Evolutionary conservation across 495 filamentous ascomycete species (phyloP).

Genomic region (Penicillium roqueforti): DNA sequence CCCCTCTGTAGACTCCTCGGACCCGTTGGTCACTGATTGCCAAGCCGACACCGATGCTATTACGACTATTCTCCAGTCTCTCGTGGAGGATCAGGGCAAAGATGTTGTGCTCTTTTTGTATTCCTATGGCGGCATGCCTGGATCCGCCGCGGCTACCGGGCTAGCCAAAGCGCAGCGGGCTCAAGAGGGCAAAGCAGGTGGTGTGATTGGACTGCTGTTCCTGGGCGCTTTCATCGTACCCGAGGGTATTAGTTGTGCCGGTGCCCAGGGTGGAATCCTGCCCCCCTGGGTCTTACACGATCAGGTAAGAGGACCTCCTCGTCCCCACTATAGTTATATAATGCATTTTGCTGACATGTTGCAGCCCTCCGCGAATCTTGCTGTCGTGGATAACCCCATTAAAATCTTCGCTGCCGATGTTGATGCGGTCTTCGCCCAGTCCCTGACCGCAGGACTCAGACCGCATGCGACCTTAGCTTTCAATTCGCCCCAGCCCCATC

Average conservation of each 20-base stretch:
- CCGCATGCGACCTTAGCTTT: constrained; percentile 28
- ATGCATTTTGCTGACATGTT: too few relatives aligned
- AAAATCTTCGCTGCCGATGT: constrained; percentile 28
- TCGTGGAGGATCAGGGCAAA: too few relatives aligned
- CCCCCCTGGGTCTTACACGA: constrained; percentile 28
- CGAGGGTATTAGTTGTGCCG: constrained; percentile 26
- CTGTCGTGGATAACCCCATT: constrained; percentile 19
- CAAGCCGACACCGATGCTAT: too few relatives aligned
- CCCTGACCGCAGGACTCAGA: constrained; percentile 13
- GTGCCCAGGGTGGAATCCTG: constrained; percentile 23
- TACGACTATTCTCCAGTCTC: too few relatives aligned
- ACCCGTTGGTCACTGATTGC: too few relatives aligned
- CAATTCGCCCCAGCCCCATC: constrained; percentile 22
- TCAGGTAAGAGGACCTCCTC: constrained; percentile 9
- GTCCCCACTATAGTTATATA: too few relatives aligned
- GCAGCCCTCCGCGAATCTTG: constrained; percentile 20
- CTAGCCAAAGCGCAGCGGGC: too few relatives aligned
- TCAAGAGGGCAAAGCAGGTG: constrained; percentile 15
- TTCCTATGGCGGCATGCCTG: too few relatives aligned
- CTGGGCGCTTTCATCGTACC: constrained; percentile 27
- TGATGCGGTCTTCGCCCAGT: constrained; percentile 4
- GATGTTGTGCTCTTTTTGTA: too few relatives aligned
- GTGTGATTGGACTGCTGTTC: constrained; percentile 28
- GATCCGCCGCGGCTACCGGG: too few relatives aligned
- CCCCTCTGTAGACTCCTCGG: too few relatives aligned